Evolutionary conservation across 176 grass and related monocot genomes (phyloP).

Genomic region (Ampelocalamus luodianensis): DNA sequence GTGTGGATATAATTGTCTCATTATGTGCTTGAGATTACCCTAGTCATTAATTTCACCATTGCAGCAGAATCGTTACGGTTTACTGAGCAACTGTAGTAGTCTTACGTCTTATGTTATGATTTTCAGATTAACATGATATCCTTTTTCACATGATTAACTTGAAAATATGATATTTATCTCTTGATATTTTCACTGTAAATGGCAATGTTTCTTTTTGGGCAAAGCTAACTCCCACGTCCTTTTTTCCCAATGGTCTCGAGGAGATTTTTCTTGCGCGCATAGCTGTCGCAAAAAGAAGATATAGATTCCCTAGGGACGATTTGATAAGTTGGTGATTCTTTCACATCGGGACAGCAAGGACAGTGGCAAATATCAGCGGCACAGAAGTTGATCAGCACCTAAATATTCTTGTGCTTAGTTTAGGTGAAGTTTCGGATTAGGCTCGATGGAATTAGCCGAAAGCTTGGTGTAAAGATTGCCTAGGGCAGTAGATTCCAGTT

Average conservation of each 20-base stretch:
- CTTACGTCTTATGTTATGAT: no score
- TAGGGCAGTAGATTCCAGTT: not conserved
- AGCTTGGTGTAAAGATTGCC: not conserved
- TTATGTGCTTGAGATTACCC: not conserved
- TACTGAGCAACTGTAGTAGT: not conserved
- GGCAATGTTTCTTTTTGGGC: not conserved
- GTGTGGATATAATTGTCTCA: not conserved
- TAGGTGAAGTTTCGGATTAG: not conserved
- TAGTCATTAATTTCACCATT: not conserved
- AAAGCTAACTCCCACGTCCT: not conserved
- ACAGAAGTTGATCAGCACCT: not conserved
- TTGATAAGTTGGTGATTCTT: conserved; percentile 25
- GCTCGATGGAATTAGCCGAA: not conserved
- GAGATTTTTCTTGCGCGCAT: conserved; percentile 4
- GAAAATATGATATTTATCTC: not conserved
- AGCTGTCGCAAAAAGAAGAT: conserved; percentile 13
- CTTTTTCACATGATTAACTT: not conserved
- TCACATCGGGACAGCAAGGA: not conserved
- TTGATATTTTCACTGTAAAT: not conserved
- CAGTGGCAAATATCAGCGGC: no score
- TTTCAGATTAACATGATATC: not conserved
- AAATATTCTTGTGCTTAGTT: not conserved
- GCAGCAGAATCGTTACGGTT: not conserved
- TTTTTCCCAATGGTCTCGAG: not conserved
- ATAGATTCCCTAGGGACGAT: conserved; percentile 9